Percentiles rank a stretch among this genome's conserved stretches.
Evolutionary conservation across 1,284 basidiomycete genomes (phyloP).

Genomic region (Microbotryomycetes sp.): DNA sequence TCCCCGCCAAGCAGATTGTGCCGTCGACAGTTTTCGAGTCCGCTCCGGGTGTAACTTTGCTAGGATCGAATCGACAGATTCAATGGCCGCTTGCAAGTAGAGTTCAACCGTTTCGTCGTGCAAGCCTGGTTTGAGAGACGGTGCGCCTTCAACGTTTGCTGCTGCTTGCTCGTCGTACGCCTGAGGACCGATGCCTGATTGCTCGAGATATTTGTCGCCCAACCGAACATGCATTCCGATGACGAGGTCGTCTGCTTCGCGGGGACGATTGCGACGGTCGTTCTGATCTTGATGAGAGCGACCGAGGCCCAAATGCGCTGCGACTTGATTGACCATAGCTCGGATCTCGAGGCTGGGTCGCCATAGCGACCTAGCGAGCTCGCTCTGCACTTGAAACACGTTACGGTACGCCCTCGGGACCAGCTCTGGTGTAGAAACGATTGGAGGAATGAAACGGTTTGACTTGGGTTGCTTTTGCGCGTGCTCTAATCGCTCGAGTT

Average conservation of each 20-base stretch:
- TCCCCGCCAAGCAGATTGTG: background rate
- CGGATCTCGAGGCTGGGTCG: slow-evolving; percentile 2
- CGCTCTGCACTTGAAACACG: slow-evolving; percentile 2
- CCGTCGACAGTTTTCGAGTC: background rate
- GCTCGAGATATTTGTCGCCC: slow-evolving; percentile 32
- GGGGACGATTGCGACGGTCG: background rate
- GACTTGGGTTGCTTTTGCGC: background rate
- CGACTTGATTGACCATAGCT: background rate
- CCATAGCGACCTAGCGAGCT: slow-evolving; percentile 8
- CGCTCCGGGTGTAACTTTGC: background rate
- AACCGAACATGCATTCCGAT: slow-evolving; percentile 32
- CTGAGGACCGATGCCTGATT: slow-evolving; percentile 14
- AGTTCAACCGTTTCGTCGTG: background rate
- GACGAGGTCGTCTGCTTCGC: slow-evolving; percentile 1
- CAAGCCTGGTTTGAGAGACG: slow-evolving; percentile 1
- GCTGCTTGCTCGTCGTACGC: background rate
- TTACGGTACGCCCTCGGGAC: slow-evolving; percentile 3
- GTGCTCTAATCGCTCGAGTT: background rate
- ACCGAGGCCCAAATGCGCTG: background rate
- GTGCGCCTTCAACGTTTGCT: background rate
- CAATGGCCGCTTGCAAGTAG: slow-evolving; percentile 19
- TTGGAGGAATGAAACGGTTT: background rate
- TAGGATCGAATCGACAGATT: slow-evolving; percentile 16
- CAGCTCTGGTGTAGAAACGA: slow-evolving; percentile 1
- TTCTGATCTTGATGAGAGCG: too few species aligned